Evolutionary conservation across 306 rosid genomes (phyloP).

Genomic region (Gynostemma pentaphyllum): DNA sequence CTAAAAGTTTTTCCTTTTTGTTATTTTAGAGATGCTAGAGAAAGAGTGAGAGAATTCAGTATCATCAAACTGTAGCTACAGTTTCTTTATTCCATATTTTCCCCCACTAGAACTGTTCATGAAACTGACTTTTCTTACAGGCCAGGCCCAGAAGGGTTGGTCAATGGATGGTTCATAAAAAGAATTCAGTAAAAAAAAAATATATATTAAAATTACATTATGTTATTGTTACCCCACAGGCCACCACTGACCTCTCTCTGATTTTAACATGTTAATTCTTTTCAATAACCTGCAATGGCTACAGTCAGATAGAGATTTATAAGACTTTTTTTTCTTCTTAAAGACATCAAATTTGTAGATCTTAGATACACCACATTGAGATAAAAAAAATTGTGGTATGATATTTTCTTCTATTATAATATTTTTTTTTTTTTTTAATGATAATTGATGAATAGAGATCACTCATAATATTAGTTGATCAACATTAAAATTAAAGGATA

Average conservation of each 20-base stretch:
- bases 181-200: neutral
- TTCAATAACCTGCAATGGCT: neutral
- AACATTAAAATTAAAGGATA: too few relatives aligned
- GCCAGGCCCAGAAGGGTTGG: conserved; percentile 1
- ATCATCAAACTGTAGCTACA: neutral
- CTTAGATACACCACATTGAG: neutral
- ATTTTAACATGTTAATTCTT: too few relatives aligned
- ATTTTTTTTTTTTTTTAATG: too few relatives aligned
- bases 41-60: neutral
- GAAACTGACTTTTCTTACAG: neutral
- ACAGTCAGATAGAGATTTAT: conserved; percentile 11
- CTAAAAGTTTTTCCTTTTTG: neutral
- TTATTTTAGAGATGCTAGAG: neutral
- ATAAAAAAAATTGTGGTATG: too few relatives aligned
- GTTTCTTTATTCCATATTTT: neutral
- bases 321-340: conserved; percentile 5
- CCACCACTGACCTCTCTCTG: too few relatives aligned
- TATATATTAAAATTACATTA: too few relatives aligned
- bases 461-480: too few relatives aligned
- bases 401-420: neutral
- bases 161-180: conserved; percentile 4
- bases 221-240: conserved; percentile 9
- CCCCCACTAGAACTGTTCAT: conserved; percentile 8
- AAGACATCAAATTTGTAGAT: conserved; percentile 3
- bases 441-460: too few relatives aligned